phyloP scores from a whole-genome alignment of 208 protist genomes.

The Wallacemonas collosoma region DNA sequence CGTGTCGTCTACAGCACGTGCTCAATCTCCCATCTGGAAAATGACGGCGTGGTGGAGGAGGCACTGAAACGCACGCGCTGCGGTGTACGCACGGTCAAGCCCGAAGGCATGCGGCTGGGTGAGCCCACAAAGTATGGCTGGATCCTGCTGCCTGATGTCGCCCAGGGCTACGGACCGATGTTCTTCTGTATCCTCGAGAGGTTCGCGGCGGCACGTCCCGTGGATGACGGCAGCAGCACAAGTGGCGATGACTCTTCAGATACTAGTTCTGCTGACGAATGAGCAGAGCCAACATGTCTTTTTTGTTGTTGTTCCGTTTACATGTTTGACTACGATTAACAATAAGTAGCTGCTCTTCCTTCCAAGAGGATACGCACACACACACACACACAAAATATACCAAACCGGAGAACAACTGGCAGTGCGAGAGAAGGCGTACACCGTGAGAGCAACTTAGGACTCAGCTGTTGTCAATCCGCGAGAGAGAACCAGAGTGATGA shows the following conservation, averaged over 20 bases:
- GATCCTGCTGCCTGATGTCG: slow-evolving; percentile 70
- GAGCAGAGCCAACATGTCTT: background rate
- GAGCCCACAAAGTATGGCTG: slow-evolving; percentile 70
- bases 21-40: slow-evolving; percentile 87
- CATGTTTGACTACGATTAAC: slow-evolving; percentile 4
- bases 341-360: background rate
- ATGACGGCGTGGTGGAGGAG: slow-evolving; percentile 82
- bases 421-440: no score
- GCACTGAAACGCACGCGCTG: slow-evolving; percentile 64
- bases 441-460: no score
- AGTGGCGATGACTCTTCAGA: slow-evolving; percentile 25
- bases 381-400: no score
- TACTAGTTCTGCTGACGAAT: background rate
- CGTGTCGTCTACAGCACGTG: slow-evolving; percentile 93
- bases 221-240: slow-evolving; percentile 26
- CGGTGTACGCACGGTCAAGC: slow-evolving; percentile 42
- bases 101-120: slow-evolving; percentile 32
- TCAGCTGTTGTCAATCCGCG: no score
- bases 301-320: slow-evolving; percentile 10
- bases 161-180: slow-evolving; percentile 69
- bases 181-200: slow-evolving; percentile 78
- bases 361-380: no score
- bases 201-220: slow-evolving; percentile 26
- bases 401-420: no score
- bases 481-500: no score